Evolutionary conservation across 768 basidiomycete genomes (phyloP).

Genomic region (Leccinellum rugosiceps): DNA sequence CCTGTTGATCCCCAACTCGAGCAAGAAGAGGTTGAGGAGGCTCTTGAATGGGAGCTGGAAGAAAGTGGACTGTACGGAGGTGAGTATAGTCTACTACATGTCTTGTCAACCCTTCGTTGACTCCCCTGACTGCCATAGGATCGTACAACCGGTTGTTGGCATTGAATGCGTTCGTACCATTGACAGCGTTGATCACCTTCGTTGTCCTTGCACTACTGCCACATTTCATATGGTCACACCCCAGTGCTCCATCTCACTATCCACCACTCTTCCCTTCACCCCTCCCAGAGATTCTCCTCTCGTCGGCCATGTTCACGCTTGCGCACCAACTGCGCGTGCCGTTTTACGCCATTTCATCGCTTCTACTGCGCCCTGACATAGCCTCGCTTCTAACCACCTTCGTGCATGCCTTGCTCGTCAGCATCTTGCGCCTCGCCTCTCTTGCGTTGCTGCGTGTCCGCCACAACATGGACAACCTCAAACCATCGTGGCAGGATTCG

Average conservation of each 20-base stretch:
- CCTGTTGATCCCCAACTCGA: conserved; percentile 17
- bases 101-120: conserved; percentile 1
- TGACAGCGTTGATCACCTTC: conserved; percentile 50
- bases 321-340: conserved; percentile 31
- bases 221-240: conserved; percentile 42
- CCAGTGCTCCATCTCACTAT: conserved; percentile 38
- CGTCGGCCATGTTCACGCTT: conserved; percentile 50
- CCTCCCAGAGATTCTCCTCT: conserved; percentile 59
- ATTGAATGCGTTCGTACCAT: conserved; percentile 60
- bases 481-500: conserved; percentile 51
- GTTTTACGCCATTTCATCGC: conserved; percentile 35
- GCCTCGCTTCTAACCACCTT: conserved; percentile 38
- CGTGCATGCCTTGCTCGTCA: conserved; percentile 49
- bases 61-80: conserved; percentile 50
- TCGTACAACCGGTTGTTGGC: conserved; percentile 55
- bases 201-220: conserved; percentile 50
- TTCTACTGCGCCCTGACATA: conserved; percentile 23
- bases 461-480: conserved; percentile 37
- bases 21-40: conserved; percentile 39
- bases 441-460: conserved; percentile 53
- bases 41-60: conserved; percentile 45
- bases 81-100: conserved; percentile 22
- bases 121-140: conserved; percentile 36
- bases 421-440: conserved; percentile 51
- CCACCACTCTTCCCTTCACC: conserved; percentile 55